Conservation (phyloP, 306 rosid genomes). For the Gynostemma pentaphyllum region DNA sequence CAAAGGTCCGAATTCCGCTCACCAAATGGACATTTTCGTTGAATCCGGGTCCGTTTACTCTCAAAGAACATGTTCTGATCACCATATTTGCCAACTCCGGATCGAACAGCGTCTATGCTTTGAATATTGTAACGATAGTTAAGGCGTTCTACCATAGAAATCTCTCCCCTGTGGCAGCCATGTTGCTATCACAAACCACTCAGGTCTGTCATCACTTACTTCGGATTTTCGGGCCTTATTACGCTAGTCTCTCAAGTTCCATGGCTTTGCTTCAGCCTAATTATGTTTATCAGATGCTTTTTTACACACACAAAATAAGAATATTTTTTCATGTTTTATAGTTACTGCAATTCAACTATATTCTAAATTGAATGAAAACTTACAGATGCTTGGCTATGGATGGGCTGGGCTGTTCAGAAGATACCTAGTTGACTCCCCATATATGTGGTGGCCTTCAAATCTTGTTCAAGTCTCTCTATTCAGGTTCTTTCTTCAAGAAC, state of each 20-base stretch:
- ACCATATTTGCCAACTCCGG: constrained; percentile 75
- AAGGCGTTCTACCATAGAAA: constrained; percentile 65
- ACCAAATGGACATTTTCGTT: constrained; percentile 47
- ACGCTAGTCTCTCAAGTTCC: not conserved
- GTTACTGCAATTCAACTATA: not conserved
- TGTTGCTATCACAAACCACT: constrained; percentile 55
- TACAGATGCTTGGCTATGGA: constrained; percentile 89
- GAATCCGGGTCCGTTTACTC: constrained; percentile 72
- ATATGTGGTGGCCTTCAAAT: constrained; percentile 97
- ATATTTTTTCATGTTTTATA: not conserved
- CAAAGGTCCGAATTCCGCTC: constrained; percentile 20
- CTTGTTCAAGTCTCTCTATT: constrained; percentile 81
- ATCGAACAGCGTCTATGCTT: constrained; percentile 54
- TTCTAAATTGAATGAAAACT: not conserved
- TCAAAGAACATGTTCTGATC: constrained; percentile 78
- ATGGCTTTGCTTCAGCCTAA: not conserved
- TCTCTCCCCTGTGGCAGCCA: constrained; percentile 50
- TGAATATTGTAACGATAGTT: constrained; percentile 60
- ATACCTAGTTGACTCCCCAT: constrained; percentile 77
- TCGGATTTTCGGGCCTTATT: not conserved
- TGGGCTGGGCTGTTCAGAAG: constrained; percentile 90
- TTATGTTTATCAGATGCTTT: not conserved
- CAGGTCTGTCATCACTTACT: constrained; percentile 34
- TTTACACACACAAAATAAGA: not conserved
- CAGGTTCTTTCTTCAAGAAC: constrained; percentile 28